Evolutionary conservation across 2,329 filamentous ascomycete genomes (phyloP).

Genomic region (Trichoderma cornu-damae): DNA sequence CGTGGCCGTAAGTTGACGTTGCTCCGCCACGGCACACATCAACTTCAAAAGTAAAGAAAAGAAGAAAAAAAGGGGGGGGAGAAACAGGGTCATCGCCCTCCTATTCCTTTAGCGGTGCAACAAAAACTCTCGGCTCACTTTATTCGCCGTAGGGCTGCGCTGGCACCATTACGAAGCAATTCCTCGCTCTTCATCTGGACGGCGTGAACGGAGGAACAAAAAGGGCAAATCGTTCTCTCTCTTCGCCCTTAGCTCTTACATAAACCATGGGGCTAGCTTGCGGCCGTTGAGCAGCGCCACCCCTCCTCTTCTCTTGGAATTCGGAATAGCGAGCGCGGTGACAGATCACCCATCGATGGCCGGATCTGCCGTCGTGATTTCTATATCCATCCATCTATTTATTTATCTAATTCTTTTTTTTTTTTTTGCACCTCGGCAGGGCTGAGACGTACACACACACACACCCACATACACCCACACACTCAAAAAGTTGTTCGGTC

Average conservation of each 20-base stretch:
- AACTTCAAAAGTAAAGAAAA: neutral
- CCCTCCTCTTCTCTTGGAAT: too few relatives aligned
- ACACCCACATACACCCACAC: neutral
- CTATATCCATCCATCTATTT: neutral
- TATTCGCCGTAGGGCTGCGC: neutral
- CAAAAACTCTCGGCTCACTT: neutral
- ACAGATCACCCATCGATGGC: constrained; percentile 9
- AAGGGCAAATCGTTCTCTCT: neutral
- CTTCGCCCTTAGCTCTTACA: constrained; percentile 5
- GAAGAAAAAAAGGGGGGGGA: too few relatives aligned
- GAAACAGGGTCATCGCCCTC: neutral
- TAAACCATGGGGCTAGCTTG: neutral
- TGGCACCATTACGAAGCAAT: neutral
- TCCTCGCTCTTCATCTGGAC: too few relatives aligned
- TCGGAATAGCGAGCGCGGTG: neutral
- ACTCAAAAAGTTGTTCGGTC: neutral
- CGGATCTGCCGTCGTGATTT: constrained; percentile 8
- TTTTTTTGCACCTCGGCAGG: neutral
- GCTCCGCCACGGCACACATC: too few relatives aligned
- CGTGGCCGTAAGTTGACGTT: too few relatives aligned
- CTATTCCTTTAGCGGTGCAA: neutral
- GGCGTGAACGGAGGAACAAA: neutral
- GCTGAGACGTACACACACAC: neutral
- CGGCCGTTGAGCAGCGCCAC: constrained; percentile 7
- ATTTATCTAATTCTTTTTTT: neutral